Evolutionary conservation across 306 rosid genomes (phyloP).

Genomic region (Quercus rubra): DNA sequence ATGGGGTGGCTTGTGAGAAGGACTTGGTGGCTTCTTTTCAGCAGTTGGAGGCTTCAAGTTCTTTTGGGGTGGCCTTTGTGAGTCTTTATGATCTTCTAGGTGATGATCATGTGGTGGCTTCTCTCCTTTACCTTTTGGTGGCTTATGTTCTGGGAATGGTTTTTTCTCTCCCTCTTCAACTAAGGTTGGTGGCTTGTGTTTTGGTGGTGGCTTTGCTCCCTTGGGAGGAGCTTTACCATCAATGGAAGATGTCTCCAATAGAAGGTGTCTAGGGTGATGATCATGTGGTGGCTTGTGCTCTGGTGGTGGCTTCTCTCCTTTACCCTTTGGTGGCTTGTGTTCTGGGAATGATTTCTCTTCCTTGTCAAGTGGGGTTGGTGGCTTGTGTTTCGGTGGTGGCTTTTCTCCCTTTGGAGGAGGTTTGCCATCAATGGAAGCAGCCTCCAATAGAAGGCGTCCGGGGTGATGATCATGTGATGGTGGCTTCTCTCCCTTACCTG

Average conservation of each 20-base stretch:
- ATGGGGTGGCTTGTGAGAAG: background rate
- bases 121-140: background rate
- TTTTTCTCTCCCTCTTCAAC: background rate
- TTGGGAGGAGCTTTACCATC: background rate
- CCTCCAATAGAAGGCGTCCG: too few relatives aligned
- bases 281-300: background rate
- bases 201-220: background rate
- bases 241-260: background rate
- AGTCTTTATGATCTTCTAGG: background rate
- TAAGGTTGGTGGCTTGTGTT: background rate
- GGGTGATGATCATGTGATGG: too few relatives aligned
- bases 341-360: background rate
- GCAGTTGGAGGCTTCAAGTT: background rate
- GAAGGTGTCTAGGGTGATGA: background rate
- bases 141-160: background rate
- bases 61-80: background rate
- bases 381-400: too few relatives aligned
- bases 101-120: constrained; percentile 1
- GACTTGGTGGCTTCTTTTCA: background rate
- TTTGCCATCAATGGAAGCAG: too few relatives aligned
- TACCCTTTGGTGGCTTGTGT: background rate
- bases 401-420: too few relatives aligned
- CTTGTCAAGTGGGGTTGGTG: too few relatives aligned
- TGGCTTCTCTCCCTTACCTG: background rate
- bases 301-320: background rate